Evolutionary conservation across 1,139 yeast species (phyloP).

Genomic region (Scheffersomyces segobiensis): DNA sequence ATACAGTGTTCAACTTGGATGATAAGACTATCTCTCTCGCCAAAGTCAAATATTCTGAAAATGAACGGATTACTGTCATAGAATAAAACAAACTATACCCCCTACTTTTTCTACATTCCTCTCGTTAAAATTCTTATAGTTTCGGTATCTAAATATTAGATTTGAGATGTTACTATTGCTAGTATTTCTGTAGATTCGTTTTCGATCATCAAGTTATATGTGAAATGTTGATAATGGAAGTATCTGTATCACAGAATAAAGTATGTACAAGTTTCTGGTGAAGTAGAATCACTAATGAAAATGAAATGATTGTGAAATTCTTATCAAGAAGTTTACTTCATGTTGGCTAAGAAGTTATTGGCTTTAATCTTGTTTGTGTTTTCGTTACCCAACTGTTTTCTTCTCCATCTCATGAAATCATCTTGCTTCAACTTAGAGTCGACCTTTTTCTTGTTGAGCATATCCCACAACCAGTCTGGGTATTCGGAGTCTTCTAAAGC

Average conservation of each 20-base stretch:
- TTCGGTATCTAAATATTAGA: neutral
- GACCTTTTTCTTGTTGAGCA: constrained; percentile 64
- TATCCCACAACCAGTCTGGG: constrained; percentile 95
- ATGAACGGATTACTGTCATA: constrained; percentile 21
- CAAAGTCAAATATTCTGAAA: constrained; percentile 31
- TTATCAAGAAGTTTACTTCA: constrained; percentile 20
- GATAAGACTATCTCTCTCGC: constrained; percentile 38
- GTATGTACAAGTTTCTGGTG: constrained; percentile 7
- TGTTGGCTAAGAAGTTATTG: constrained; percentile 69
- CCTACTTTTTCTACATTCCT: neutral
- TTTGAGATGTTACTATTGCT: constrained; percentile 1
- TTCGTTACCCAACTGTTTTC: constrained; percentile 62
- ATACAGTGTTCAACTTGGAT: constrained; percentile 41
- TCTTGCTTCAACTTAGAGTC: constrained; percentile 51
- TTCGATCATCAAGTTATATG: neutral
- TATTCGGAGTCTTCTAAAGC: constrained; percentile 87
- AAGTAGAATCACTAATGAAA: constrained; percentile 1
- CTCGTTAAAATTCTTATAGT: neutral
- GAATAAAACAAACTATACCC: constrained; percentile 2
- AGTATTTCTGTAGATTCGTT: neutral
- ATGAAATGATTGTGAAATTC: neutral
- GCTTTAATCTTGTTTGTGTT: constrained; percentile 74
- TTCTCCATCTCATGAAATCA: constrained; percentile 68
- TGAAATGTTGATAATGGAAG: neutral
- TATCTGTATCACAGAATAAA: neutral